Evolutionary conservation across 2,329 filamentous ascomycete species (phyloP), one percentile per base, ranked within the genome.

Genomic region (Penicillium expansum): DNA sequence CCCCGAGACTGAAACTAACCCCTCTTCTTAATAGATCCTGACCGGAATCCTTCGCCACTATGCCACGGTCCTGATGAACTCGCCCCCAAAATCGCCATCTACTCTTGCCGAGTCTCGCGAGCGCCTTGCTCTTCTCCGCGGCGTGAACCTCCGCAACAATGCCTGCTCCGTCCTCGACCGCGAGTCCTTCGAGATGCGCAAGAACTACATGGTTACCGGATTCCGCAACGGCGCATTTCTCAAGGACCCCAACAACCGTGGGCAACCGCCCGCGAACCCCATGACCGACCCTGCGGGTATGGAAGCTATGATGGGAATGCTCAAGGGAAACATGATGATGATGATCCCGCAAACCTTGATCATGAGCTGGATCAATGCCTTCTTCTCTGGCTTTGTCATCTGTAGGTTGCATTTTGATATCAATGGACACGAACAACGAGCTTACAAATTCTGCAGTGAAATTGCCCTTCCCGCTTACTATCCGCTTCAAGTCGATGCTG

Each of bases 291-390:
- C 95, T 22, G 89, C 89, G 47, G 91, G 91, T 57, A 99, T 99
- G 94, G 95, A 99, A 72, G 93, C 92, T 66, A 99, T 99, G 94
- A 99, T 99, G 94, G 93, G 94, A 66, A 96, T 96, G 91, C 96
- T 99, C 91, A 99, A 99, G 84, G 92, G 92, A 56, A 96, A 99
- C 73, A 96, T 99, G 90, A 93, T 94, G 63, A 99, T 97, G 94
- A 97, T 99, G 80, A 91, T 99, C 57, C 94, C 94, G 48, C 96
- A 99, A 77, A 97, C 92, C 6, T 78, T 99, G 72, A 99, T 99
- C 66, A 99, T 99, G 94, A 94, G 93, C 64, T 99, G 94, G 94
- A 97, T 99, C 74, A 99, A 99, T 78, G 92, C 94, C 0, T 99
- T 97, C 73, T 99, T 99, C 70, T 95, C 91, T 51, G 94, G 94